Conservation (phyloP, 805 yeast genomes). For the Candida golubevii region DNA sequence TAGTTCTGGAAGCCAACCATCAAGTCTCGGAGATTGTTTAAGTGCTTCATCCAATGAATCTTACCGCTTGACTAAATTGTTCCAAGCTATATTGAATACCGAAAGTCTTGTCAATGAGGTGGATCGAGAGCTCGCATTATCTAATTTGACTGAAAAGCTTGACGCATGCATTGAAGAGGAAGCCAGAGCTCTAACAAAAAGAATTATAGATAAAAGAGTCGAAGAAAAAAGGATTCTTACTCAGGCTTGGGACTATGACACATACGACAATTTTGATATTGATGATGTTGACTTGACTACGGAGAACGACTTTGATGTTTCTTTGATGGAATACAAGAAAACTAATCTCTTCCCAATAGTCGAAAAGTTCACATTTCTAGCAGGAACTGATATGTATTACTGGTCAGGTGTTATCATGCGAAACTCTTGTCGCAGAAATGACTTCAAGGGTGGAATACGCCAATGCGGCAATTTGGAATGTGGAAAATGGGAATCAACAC, state of each 20-base stretch:
- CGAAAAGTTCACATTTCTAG: conserved; percentile 75
- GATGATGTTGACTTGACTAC: conserved; percentile 24
- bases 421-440: conserved; percentile 90
- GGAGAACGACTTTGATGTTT: conserved; percentile 32
- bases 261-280: conserved; percentile 37
- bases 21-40: conserved; percentile 12
- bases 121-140: conserved; percentile 32
- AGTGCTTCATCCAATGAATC: conserved; percentile 9
- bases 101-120: conserved; percentile 32
- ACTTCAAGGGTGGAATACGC: conserved; percentile 78
- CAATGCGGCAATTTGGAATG: conserved; percentile 94
- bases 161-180: conserved; percentile 30
- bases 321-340: conserved; percentile 42
- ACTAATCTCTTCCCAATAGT: conserved; percentile 84
- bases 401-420: conserved; percentile 99
- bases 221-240: conserved; percentile 29
- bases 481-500: conserved; percentile 89
- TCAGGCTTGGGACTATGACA: conserved; percentile 38
- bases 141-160: conserved; percentile 30
- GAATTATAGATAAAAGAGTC: conserved; percentile 31
- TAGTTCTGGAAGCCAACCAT: neutral
- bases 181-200: conserved; percentile 25
- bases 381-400: conserved; percentile 78
- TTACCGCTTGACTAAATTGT: conserved; percentile 24
- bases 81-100: conserved; percentile 31